Conservation (phyloP, 2,329 filamentous ascomycete species). For the Phaeosphaeria sp. region DNA sequence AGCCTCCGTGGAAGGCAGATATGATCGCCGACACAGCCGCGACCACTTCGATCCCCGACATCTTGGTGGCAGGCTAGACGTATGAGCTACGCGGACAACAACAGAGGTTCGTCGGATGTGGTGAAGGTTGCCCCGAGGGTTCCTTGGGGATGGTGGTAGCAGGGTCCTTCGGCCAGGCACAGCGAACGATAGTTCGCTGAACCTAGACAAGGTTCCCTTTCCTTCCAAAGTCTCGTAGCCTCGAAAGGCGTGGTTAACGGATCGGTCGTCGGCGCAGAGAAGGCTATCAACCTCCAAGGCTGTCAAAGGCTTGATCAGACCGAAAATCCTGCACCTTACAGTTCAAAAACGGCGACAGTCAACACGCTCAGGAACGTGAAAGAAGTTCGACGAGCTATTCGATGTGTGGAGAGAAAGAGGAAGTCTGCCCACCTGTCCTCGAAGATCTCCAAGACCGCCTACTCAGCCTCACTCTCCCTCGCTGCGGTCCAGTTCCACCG, state of each 20-base stretch:
- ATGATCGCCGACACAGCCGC: conserved; percentile 52
- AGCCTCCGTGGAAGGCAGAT: conserved; percentile 51
- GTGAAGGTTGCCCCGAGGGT: background rate
- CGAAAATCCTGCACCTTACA: background rate
- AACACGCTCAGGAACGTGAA: conserved; percentile 2
- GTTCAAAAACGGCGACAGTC: conserved; percentile 1
- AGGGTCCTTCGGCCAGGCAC: background rate
- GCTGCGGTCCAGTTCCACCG: conserved; percentile 10
- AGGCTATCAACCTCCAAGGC: background rate
- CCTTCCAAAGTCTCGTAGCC: background rate
- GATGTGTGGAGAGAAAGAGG: conserved; percentile 9
- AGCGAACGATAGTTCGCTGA: background rate
- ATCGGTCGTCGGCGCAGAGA: background rate
- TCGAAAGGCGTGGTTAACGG: background rate
- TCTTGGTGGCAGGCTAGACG: background rate
- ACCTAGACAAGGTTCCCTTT: background rate
- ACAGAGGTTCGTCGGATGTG: background rate
- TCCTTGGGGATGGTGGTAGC: background rate
- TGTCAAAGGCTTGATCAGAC: background rate
- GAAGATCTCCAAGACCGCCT: conserved; percentile 1
- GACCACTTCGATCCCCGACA: conserved; percentile 37
- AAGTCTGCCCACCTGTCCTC: conserved; percentile 9
- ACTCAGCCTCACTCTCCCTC: conserved; percentile 22
- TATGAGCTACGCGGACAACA: background rate
- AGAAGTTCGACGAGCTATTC: background rate